Percentiles rank a stretch among this genome's conserved stretches.
Conservation (phyloP, 768 basidiomycete species). For the Macrolepiota dolichaula region DNA sequence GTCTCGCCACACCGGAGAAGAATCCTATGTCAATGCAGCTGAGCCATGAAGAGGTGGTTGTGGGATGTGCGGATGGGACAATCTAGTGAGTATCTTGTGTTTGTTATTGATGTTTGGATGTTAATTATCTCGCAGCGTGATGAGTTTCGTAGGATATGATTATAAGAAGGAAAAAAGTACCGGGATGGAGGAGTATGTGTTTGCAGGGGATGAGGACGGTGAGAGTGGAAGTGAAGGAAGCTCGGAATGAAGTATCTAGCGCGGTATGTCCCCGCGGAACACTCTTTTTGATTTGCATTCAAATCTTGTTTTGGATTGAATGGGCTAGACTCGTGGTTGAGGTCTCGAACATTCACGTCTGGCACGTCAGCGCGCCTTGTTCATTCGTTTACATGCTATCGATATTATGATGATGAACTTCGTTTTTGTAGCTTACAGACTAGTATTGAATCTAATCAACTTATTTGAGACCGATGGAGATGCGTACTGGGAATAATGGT, state of each 20-base stretch:
- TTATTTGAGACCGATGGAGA: neutral
- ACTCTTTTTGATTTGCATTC: neutral
- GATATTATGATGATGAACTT: neutral
- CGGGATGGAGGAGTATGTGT: constrained; percentile 9
- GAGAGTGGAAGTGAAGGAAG: constrained; percentile 7
- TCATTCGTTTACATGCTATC: neutral
- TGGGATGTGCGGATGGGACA: constrained; percentile 88
- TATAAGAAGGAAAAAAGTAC: constrained; percentile 20
- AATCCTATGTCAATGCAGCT: constrained; percentile 95
- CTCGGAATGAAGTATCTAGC: neutral
- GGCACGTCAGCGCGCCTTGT: neutral
- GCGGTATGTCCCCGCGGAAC: neutral
- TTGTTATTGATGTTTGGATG: constrained; percentile 23
- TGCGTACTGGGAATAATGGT: neutral
- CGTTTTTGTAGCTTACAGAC: constrained; percentile 1
- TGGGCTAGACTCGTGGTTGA: neutral
- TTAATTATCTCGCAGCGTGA: constrained; percentile 21
- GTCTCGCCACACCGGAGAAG: constrained; percentile 85
- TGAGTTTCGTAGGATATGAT: constrained; percentile 36
- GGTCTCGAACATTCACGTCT: neutral
- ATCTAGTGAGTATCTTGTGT: constrained; percentile 65
- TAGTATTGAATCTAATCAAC: neutral
- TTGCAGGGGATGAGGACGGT: neutral
- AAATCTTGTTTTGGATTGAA: neutral
- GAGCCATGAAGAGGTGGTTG: constrained; percentile 87